Evolutionary conservation across 2,329 filamentous ascomycete species (phyloP), one percentile per base, ranked within the genome.

Genomic region (Diaporthe aspalathi): DNA sequence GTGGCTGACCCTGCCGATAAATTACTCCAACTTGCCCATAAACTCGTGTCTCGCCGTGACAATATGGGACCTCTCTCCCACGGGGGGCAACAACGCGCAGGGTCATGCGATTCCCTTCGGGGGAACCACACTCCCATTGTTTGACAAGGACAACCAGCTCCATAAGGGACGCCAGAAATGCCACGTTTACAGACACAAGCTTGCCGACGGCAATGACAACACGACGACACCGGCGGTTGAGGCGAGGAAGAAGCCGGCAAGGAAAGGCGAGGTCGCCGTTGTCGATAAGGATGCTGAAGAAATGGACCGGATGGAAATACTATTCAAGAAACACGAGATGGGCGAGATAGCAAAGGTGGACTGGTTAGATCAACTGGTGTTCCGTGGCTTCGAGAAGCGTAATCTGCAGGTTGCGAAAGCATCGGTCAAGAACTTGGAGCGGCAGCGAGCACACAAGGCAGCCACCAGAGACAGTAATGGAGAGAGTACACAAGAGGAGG

Each of bases 251-350:
- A 87, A 83, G 67, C 84, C 67, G 8, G 65, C 67, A 2, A 86
- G 83, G 70, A 87, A 85, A 50, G 84, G 84, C 6, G 83, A 83
- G 1, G 81, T 86, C 1, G 83, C 86, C 2, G 80, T 84, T 0
- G 83, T 89, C n/a, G 90, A 93, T 70, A 92, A 92, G 75, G 90
- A 97, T 72, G 84, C 84, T n/a, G 91, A 94, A 67, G 96, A 99
- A 81, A 87, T 98, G 73, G 94, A 98, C 76, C 88, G 96, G 22
- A 88, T 99, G 75, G 95, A 98, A 78, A 92, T 90, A 68, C 82
- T 98, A 27, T 93, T 99, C 79, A 99, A 99, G 83, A 97, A 97
- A 82, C 96, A 98, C 78, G 97, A 99, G 79, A 97, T 98, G 92
- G 95, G 94, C 22, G 96, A 99, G 79, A 95, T 99, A 32, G 91